Percentiles rank a stretch among this genome's conserved stretches.
Conservation (phyloP, 441 rosid genomes). For the Croton setiger region DNA sequence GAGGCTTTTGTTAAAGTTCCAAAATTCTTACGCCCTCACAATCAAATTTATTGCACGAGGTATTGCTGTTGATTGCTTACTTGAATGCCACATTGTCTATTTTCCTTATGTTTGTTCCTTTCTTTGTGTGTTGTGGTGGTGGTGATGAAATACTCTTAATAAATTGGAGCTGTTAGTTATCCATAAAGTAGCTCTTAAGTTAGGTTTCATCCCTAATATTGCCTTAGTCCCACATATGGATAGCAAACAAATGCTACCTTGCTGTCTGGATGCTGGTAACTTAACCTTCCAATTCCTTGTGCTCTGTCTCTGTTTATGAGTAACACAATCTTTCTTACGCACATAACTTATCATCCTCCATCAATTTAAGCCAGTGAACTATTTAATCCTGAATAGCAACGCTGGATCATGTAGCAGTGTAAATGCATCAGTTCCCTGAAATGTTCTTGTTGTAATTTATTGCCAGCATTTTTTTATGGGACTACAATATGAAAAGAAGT, state of each 20-base stretch:
- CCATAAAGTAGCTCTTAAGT: too few relatives aligned
- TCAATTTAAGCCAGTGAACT: not conserved
- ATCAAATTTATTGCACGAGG: slow-evolving; percentile 96
- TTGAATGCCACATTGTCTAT: not conserved
- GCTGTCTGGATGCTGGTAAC: not conserved
- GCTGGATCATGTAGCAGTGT: not conserved
- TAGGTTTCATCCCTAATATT: too few relatives aligned
- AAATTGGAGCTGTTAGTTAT: not conserved
- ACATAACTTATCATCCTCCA: not conserved
- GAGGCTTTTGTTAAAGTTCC: slow-evolving; percentile 98
- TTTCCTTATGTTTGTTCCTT: not conserved
- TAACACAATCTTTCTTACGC: not conserved
- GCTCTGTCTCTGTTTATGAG: not conserved
- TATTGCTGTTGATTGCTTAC: slow-evolving; percentile 22
- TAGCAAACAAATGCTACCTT: not conserved
- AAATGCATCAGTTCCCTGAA: not conserved
- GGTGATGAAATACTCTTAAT: not conserved
- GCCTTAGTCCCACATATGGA: not conserved
- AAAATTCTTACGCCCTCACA: slow-evolving; percentile 83
- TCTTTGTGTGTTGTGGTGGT: not conserved
- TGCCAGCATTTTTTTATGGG: too few relatives aligned
- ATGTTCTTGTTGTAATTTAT: not conserved
- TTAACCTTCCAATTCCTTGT: not conserved
- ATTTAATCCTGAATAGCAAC: not conserved
- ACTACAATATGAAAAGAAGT: not conserved